Conservation (phyloP, 805 yeast species). For the Yarrowia sp. region DNA sequence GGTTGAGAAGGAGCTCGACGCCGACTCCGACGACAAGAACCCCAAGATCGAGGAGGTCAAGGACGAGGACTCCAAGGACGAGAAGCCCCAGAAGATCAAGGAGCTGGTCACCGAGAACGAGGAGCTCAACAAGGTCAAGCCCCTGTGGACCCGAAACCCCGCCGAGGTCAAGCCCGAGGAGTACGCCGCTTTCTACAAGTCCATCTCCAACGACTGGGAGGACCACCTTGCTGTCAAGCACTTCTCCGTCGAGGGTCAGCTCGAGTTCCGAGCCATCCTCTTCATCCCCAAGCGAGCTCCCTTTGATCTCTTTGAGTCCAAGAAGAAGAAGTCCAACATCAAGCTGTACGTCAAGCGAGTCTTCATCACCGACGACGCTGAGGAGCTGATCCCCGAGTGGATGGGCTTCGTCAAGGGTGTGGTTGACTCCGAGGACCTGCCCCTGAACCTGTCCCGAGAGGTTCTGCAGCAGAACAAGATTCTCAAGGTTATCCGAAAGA, state of each 20-base stretch:
- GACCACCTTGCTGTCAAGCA: constrained; percentile 99
- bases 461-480: constrained; percentile 99
- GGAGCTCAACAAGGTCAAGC: constrained; percentile 98
- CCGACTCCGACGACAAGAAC: constrained; percentile 69
- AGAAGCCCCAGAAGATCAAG: constrained; percentile 87
- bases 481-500: constrained; percentile 98
- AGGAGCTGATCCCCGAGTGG: constrained; percentile 99
- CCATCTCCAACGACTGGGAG: constrained; percentile 99
- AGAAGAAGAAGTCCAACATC: constrained; percentile 99
- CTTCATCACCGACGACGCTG: constrained; percentile 99
- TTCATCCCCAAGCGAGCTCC: constrained; percentile 99
- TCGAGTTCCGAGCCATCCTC: constrained; percentile 97
- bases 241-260: constrained; percentile 99
- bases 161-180: constrained; percentile 97
- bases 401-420: constrained; percentile 97
- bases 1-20: constrained; percentile 56
- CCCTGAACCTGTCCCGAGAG: constrained; percentile 99
- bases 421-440: constrained; percentile 99
- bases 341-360: constrained; percentile 99
- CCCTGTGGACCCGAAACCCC: constrained; percentile 99
- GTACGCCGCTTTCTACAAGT: constrained; percentile 98
- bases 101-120: constrained; percentile 95
- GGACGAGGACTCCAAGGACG: constrained; percentile 71
- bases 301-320: constrained; percentile 95
- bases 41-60: constrained; percentile 79